Evolutionary conservation across 164 flowering plant species (phyloP).

Genomic region (Annona cherimola): DNA sequence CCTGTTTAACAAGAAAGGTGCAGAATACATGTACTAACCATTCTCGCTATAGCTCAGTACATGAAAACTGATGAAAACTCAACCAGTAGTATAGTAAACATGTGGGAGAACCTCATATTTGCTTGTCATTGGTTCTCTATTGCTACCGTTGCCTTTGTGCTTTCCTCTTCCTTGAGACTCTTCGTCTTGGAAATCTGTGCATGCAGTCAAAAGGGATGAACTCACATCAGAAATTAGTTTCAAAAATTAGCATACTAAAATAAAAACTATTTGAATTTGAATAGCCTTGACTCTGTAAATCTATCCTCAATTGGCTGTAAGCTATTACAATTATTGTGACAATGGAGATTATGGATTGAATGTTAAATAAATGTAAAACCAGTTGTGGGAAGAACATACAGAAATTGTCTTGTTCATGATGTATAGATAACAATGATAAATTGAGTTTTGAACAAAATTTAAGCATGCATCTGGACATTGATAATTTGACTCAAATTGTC

Average conservation of each 20-base stretch:
- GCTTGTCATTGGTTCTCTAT: conserved; percentile 9
- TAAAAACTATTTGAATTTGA: background rate
- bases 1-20: background rate
- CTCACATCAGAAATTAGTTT: background rate
- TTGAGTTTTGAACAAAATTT: background rate
- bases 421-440: background rate
- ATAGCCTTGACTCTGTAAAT: too few relatives aligned
- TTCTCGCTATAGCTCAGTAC: conserved; percentile 3
- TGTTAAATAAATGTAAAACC: background rate
- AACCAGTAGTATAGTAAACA: background rate
- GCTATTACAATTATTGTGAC: background rate
- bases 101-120: background rate
- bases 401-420: background rate
- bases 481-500: background rate
- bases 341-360: background rate
- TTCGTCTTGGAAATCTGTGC: conserved; percentile 9
- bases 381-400: background rate
- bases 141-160: conserved; percentile 7
- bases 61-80: conserved; percentile 6
- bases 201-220: background rate
- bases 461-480: background rate
- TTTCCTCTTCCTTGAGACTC: conserved; percentile 16
- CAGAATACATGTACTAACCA: background rate
- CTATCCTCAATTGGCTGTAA: background rate
- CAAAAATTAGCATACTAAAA: background rate